Evolutionary conservation across 2,329 filamentous ascomycete species (phyloP).

Genomic region (Cryphonectria radicalis): DNA sequence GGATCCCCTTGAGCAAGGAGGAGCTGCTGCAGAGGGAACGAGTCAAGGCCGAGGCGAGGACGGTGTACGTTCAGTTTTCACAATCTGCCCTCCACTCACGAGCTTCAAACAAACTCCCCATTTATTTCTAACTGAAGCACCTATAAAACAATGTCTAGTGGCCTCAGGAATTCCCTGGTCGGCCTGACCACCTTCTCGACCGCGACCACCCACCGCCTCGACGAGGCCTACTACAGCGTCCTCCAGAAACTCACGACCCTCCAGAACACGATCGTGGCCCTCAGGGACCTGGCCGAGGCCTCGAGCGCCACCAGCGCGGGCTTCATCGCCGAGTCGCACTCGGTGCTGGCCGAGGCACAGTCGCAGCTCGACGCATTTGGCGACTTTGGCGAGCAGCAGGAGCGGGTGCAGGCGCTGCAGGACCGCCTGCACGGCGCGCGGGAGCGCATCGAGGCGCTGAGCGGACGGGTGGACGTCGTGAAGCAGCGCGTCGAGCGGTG

Average conservation of each 20-base stretch:
- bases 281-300: constrained; percentile 69
- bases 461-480: constrained; percentile 66
- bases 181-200: constrained; percentile 65
- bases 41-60: constrained; percentile 44
- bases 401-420: constrained; percentile 65
- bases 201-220: constrained; percentile 66
- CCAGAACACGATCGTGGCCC: constrained; percentile 64
- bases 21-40: constrained; percentile 48
- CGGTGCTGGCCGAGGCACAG: constrained; percentile 63
- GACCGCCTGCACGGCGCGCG: constrained; percentile 64
- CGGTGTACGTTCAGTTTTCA: constrained; percentile 43
- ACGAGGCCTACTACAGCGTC: constrained; percentile 75
- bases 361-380: constrained; percentile 64
- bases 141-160: constrained; percentile 41
- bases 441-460: constrained; percentile 62
- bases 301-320: constrained; percentile 61
- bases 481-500: constrained; percentile 67
- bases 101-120: background rate
- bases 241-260: constrained; percentile 69
- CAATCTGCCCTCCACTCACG: constrained; percentile 25
- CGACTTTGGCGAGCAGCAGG: constrained; percentile 67
- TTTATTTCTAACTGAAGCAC: constrained; percentile 23
- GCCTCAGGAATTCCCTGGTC: constrained; percentile 55
- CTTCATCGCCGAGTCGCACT: constrained; percentile 64
- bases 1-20: constrained; percentile 40